Base-by-base conservation (phyloP, 345 rosid species). In the Linum lewisii region DNA sequence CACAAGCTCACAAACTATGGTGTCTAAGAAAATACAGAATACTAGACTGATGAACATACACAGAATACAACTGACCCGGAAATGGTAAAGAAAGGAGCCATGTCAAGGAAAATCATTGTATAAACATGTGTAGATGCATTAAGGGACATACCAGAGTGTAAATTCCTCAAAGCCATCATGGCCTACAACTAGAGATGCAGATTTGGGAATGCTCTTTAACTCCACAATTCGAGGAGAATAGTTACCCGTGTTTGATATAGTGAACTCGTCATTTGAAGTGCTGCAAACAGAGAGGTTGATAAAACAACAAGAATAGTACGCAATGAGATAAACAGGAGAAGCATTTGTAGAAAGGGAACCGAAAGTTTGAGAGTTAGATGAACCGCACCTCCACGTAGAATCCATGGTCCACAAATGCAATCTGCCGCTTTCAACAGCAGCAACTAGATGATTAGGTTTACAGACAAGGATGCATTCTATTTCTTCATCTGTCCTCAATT, bases 331-430 rank as follows among this genome's bases (percentile, higher is more conserved):
- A 4, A 29, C 34, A 29, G 34, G 34, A 29, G 34, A n/a, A 29
- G 34, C 34, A 29, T 29, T 29, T 8, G 34, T 21, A 58, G 49
- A 34, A 63, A 24, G 66, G 61, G 4, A 37, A 63, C 14, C 22
- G 20, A 8, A 57, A 11, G 60, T 57, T 16, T 29, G 21, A 26
- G 18, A 29, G 6, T 13, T 32, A 52, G 6, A 52, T 52, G 15
- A 24, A n/a, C 8, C 21, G 69, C 66, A 88, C 96, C 96, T 92
- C 96, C 96, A 92, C 38, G 73, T 51, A 34, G 79, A 73, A 76
- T 84, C 74, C 96, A 92, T 88, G 78, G 55, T 76, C 96, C 96
- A 92, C 2, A 86, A 65, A 58, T 80, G 80, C 53, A 92, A 75
- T 61, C 75, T 76, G 61, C 98, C 95, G 75, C 81, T 79, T 67